Base-by-base conservation (phyloP, 192 early-diverging fungal species). In the Coemansia sp. region DNA sequence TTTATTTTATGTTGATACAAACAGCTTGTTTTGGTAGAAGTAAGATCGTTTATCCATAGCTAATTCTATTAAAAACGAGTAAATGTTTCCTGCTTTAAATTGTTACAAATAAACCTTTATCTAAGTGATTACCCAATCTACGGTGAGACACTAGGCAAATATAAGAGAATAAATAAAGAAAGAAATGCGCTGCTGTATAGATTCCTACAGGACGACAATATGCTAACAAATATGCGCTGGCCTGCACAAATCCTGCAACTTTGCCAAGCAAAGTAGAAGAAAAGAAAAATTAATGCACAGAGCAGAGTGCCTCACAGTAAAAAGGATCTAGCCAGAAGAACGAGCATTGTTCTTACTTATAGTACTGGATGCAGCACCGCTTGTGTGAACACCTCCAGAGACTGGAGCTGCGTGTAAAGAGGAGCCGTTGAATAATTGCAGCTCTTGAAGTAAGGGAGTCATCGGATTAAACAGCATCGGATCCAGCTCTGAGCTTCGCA, bases 391-490 rank as follows among this genome's bases (percentile, higher is more conserved):
- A 7, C 55, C 54, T 53, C 54, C 24, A 14, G 62, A 38, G 10
- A 56, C 19, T 16, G 63, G 54, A 38, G 63, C 38, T 8, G 24
- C 7, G 10, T 61, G 48, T 4, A 27, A 9, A 1, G 66, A 28
- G 6, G 71, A 31, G 10, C 27, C 38, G 18, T 75, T 71, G 24
- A 75, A 66, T 53, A 81, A 23, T 53, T 66, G 78, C 59, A 81
- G 61, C 55, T 81, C 78, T 54, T 81, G 73, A 54, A 81, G 53
- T 16, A 81, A 75, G 54, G 78, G 78, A 14, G 78, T 72, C 78
- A 81, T 81, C 4, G 72, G 66, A 60, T 75, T 74, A 60, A 81
- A 81, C 54, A 81, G n/a, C 60, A 81, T 12, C 22, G 78, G 78
- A 38, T 81, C 78, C 22, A 81, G 66, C 38, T 81, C 78, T 0